Base-by-base conservation (phyloP, 2,329 filamentous ascomycete genomes). In the Hansfordia pulvinata region DNA sequence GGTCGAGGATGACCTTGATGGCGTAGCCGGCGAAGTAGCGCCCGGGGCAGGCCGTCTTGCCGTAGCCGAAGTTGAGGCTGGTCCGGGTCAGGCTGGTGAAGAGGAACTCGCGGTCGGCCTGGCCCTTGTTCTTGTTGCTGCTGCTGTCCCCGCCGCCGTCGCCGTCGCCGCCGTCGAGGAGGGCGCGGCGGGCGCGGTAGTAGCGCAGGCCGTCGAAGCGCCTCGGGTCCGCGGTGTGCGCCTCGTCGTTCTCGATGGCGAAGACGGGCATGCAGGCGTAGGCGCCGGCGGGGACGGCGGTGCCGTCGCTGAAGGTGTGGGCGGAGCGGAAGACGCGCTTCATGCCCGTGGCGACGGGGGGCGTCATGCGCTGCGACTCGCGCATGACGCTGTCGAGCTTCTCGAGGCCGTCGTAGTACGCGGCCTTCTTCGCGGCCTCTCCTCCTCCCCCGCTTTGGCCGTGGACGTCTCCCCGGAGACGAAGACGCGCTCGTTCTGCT, bases 11-110 rank as follows among this genome's bases (percentile, higher is more conserved):
- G 20, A 43, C 40, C 41, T 56, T 56, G 21, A 56, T 52, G 38
- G 54, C 45, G 27, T 50, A 49, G 16, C 39, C 44, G 2, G 52
- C 52, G 38, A 56, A 56, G 34, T 53, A 56, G 6, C 53, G 38
- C 2, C 54, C 54, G 1, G 53, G 54, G 24, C 53, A 58, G 2
- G 54, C 52, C 28, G 56, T 49, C 5, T 40, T 43, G 3, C 53
- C 54, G 29, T 54, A 45, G 5, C 54, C 55, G 27, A 56, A 59
- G 20, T 39, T 39, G 31, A 53, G 38, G 17, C 37, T 43, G 10
- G 52, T 47, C 16, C 44, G 42, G 1, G 35, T 41, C 2, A 48
- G 43, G 23, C 47, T 49, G 1, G 47, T 45, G 25, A 50, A 54
- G 28, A 52, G 47, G 28, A 42, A 41, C 19, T 38, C 36, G 29